A percentile compares a stretch with the other conserved stretches of the same genome.
These are phyloP conservation scores for Torulaspora microellipsoides DNA, from an alignment of 805 yeast genomes.

Conservation along the genomic window DNA sequence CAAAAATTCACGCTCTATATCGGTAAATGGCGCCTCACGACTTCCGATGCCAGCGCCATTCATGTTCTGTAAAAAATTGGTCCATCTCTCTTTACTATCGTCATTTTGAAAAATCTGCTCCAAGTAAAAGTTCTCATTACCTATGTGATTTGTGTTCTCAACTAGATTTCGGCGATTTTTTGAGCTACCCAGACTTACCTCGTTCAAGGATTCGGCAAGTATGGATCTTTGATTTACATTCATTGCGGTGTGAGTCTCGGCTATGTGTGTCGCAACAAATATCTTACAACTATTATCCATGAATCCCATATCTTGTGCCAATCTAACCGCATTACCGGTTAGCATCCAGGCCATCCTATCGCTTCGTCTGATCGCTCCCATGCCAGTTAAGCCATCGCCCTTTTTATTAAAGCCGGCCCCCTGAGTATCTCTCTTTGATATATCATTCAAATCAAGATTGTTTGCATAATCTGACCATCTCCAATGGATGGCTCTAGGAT, in stretches of 20 bases:
- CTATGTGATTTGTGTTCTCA: conserved; percentile 32
- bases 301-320: conserved; percentile 83
- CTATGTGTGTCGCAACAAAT: conserved; percentile 75
- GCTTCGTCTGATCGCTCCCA: conserved; percentile 80
- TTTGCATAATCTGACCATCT: conserved; percentile 82
- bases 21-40: conserved; percentile 15
- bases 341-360: conserved; percentile 94
- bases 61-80: conserved; percentile 14
- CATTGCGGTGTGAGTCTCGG: conserved; percentile 80
- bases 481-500: conserved; percentile 91
- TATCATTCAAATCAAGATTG: conserved; percentile 37
- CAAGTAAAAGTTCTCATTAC: conserved; percentile 33
- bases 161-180: conserved; percentile 21
- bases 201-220: conserved; percentile 67
- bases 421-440: conserved; percentile 15
- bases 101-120: conserved; percentile 27
- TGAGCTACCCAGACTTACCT: conserved; percentile 48
- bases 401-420: conserved; percentile 24
- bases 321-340: conserved; percentile 77
- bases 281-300: conserved; percentile 69
- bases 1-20: conserved; percentile 30
- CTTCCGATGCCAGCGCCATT: conserved; percentile 6
- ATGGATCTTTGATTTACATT: conserved; percentile 74
- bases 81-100: conserved; percentile 26
- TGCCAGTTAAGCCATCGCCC: conserved; percentile 58